These are phyloP conservation scores for Leishmania guyanensis DNA, from an alignment of 208 protist species.

Conservation along the genomic window DNA sequence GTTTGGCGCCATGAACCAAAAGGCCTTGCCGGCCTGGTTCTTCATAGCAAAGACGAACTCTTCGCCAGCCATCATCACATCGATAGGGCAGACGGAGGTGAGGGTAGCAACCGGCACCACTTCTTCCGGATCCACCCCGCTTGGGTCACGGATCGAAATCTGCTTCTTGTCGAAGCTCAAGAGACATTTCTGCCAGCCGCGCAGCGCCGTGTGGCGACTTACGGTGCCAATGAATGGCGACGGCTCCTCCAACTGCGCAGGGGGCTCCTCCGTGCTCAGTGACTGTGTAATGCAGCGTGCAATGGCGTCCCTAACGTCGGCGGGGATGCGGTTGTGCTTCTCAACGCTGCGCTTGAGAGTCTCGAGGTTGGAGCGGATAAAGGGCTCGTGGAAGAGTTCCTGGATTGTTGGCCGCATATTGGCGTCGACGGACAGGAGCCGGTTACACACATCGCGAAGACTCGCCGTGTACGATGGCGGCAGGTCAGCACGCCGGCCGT, in stretches of 20 bases:
- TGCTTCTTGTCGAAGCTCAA: constrained; percentile 53
- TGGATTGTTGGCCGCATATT: constrained; percentile 61
- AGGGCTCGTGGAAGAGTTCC: constrained; percentile 70
- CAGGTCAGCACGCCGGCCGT: constrained; percentile 52
- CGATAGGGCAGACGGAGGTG: constrained; percentile 87
- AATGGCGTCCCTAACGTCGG: constrained; percentile 62
- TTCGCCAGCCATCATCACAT: constrained; percentile 69
- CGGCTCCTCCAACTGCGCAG: constrained; percentile 25
- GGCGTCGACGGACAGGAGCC: constrained; percentile 66
- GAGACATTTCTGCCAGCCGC: constrained; percentile 82
- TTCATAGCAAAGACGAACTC: constrained; percentile 86
- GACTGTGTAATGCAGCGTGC: constrained; percentile 58
- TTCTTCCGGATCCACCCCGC: constrained; percentile 47
- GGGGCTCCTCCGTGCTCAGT: constrained; percentile 42
- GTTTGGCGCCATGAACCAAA: constrained; percentile 72
- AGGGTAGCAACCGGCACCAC: constrained; percentile 52
- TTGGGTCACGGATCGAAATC: constrained; percentile 46
- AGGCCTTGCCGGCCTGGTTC: constrained; percentile 81
- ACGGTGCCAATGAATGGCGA: constrained; percentile 47
- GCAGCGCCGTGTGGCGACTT: constrained; percentile 71
- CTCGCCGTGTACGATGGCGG: constrained; percentile 49
- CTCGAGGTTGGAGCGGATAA: constrained; percentile 60
- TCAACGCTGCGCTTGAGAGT: constrained; percentile 80
- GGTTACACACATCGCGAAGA: constrained; percentile 56
- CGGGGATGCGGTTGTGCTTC: constrained; percentile 68